Evolutionary conservation across 1,284 basidiomycete species (phyloP).

Genomic region (Ustilago loliicola): DNA sequence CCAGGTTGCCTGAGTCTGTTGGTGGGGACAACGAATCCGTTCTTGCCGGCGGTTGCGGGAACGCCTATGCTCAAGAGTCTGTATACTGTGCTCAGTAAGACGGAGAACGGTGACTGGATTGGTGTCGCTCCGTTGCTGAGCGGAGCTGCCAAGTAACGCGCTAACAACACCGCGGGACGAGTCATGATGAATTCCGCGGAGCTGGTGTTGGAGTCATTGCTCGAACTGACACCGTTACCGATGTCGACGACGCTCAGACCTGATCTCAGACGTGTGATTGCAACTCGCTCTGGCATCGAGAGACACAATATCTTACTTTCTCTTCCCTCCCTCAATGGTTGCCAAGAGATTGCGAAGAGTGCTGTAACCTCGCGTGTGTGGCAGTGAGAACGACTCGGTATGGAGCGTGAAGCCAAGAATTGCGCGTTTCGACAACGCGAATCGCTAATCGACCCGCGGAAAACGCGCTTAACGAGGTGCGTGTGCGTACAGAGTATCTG

Average conservation of each 20-base stretch:
- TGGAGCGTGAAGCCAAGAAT: background rate
- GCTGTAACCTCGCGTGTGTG: background rate
- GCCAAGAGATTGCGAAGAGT: background rate
- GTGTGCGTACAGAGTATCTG: too few relatives aligned
- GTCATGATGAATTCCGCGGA: slow-evolving; percentile 3
- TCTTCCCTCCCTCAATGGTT: background rate
- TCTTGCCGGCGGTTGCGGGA: slow-evolving; percentile 34
- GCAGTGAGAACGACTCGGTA: background rate
- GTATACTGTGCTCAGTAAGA: slow-evolving; percentile 35
- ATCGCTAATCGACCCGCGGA: background rate
- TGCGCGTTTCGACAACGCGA: slow-evolving; percentile 9
- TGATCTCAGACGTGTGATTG: background rate
- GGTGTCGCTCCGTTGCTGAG: slow-evolving; percentile 32
- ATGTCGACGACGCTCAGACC: background rate
- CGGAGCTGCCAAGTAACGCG: slow-evolving; percentile 1
- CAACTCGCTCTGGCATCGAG: background rate
- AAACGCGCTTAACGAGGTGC: background rate
- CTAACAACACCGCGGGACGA: background rate
- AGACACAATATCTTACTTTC: background rate
- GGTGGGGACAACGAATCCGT: slow-evolving; percentile 37
- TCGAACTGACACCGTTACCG: background rate
- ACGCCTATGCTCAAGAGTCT: slow-evolving; percentile 42
- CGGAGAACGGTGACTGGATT: slow-evolving; percentile 28
- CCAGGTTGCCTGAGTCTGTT: slow-evolving; percentile 40
- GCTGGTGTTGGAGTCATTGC: background rate